Evolutionary conservation across 306 rosid genomes (phyloP).

Genomic region (Prunus salicina): DNA sequence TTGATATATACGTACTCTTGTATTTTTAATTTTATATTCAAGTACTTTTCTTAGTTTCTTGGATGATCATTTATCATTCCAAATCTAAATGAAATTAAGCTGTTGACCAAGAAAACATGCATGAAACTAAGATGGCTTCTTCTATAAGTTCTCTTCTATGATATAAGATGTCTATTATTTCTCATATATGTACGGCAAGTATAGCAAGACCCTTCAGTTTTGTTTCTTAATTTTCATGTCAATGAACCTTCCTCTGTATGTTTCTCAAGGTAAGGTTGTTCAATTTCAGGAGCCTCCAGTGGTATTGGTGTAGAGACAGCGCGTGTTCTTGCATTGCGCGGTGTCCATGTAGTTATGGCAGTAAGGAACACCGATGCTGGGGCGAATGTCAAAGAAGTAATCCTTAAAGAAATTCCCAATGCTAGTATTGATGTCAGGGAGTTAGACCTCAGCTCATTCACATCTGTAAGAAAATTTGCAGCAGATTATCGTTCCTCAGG

Average conservation of each 20-base stretch:
- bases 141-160: not conserved
- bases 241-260: not conserved
- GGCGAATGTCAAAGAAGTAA: conserved; percentile 40
- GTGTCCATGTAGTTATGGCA: conserved; percentile 71
- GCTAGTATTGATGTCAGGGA: conserved; percentile 69
- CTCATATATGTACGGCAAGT: not conserved
- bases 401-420: conserved; percentile 50
- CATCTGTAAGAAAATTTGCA: conserved; percentile 60
- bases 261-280: not conserved
- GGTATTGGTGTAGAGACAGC: conserved; percentile 76
- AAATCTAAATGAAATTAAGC: not conserved
- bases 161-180: not conserved
- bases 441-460: conserved; percentile 66
- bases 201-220: not conserved
- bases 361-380: conserved; percentile 62
- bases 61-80: not conserved
- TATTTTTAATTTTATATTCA: not conserved
- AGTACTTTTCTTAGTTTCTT: not conserved
- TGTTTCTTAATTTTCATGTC: not conserved
- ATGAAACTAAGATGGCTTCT: not conserved
- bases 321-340: conserved; percentile 73
- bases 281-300: conserved; percentile 66
- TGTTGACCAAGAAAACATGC: too few relatives aligned
- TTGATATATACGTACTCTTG: not conserved
- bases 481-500: conserved; percentile 48